A percentile compares a stretch with the other conserved stretches of the same genome.
Evolutionary conservation across 768 basidiomycete genomes (phyloP).

Genomic region (Mycena pura): DNA sequence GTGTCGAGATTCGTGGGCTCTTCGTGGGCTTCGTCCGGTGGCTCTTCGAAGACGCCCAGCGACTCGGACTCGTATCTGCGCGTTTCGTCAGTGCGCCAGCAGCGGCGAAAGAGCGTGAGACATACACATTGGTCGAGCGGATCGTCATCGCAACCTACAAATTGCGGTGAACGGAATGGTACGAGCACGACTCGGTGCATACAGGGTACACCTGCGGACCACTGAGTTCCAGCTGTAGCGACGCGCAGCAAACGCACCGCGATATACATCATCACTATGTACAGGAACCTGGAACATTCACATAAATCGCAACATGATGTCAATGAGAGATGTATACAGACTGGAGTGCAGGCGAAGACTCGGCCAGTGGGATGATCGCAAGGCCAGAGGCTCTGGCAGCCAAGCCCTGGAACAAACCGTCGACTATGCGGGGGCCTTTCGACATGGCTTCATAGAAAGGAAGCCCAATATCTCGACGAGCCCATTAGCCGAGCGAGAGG

Average conservation of each 20-base stretch:
- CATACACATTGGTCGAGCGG: constrained; percentile 69
- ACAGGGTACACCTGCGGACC: constrained; percentile 50
- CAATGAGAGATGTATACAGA: constrained; percentile 37
- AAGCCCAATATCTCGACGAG: constrained; percentile 46
- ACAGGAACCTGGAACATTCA: constrained; percentile 57
- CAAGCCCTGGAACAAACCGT: constrained; percentile 61
- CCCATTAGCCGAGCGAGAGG: not conserved
- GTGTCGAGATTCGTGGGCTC: constrained; percentile 49
- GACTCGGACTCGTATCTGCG: constrained; percentile 72
- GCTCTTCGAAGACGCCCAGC: constrained; percentile 67
- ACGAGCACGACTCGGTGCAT: constrained; percentile 10
- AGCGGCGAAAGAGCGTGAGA: not conserved
- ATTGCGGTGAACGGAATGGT: not conserved
- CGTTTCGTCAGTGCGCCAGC: no score
- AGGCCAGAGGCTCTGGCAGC: constrained; percentile 62
- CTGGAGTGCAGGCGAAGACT: constrained; percentile 75
- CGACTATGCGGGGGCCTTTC: constrained; percentile 45
- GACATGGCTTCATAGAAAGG: constrained; percentile 46
- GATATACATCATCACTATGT: constrained; percentile 83
- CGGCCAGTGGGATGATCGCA: constrained; percentile 51
- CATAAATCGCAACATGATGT: not conserved
- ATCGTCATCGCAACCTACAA: constrained; percentile 63
- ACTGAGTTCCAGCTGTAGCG: not conserved
- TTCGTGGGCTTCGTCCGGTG: constrained; percentile 56
- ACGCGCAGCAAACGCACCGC: constrained; percentile 46